phyloP scores from a whole-genome alignment of 257 asterid genomes.

The Ligustrum vulgare region DNA sequence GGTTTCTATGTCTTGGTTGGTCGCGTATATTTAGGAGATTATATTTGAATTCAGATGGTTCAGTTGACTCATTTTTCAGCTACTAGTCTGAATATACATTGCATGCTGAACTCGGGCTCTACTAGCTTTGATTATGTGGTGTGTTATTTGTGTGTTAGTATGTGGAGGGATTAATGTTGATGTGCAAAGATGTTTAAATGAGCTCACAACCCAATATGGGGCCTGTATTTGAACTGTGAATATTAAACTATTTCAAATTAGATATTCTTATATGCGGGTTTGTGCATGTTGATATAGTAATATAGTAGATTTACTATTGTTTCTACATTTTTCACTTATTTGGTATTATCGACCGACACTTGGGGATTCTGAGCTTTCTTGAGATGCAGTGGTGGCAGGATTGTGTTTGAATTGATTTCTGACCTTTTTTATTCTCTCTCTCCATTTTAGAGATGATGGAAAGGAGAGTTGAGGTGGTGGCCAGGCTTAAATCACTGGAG shows the following conservation, averaged over 20 bases:
- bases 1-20: background rate
- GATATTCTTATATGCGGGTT: background rate
- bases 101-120: background rate
- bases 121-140: no score
- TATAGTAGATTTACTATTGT: background rate
- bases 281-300: background rate
- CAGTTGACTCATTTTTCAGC: background rate
- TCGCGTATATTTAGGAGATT: background rate
- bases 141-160: no score
- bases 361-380: background rate
- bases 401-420: background rate
- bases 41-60: background rate
- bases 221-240: background rate
- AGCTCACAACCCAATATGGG: background rate
- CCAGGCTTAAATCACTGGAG: constrained; percentile 81
- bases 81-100: background rate
- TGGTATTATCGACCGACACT: background rate
- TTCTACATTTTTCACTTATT: background rate
- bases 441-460: constrained; percentile 74
- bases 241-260: background rate
- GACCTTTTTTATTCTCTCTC: background rate
- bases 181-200: background rate
- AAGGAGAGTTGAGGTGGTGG: constrained; percentile 91
- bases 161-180: background rate
- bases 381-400: background rate